Percentiles rank a stretch among this genome's conserved stretches.
These are phyloP conservation scores for Naganishia kalamii DNA, from an alignment of 768 basidiomycete species.

Conservation along the genomic window DNA sequence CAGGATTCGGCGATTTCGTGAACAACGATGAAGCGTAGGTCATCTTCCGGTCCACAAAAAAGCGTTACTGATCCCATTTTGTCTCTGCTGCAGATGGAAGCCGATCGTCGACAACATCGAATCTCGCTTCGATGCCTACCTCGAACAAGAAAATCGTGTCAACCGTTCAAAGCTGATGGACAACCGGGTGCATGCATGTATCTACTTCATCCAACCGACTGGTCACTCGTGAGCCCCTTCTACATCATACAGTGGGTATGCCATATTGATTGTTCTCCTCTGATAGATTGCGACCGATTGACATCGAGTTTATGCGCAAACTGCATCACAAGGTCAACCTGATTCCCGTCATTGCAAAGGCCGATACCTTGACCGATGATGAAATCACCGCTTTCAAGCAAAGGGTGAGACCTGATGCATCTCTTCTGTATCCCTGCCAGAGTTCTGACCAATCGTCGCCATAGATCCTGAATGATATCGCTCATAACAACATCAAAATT, in stretches of 20 bases:
- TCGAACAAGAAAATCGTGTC: conserved; percentile 98
- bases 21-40: conserved; percentile 88
- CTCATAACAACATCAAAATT: conserved; percentile 90
- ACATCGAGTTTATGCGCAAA: conserved; percentile 99
- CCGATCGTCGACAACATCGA: conserved; percentile 92
- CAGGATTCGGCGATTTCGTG: conserved; percentile 99
- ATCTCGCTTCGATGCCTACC: conserved; percentile 50
- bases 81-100: conserved; percentile 55
- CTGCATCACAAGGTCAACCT: conserved; percentile 96
- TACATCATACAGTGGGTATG: not conserved
- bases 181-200: conserved; percentile 87
- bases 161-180: conserved; percentile 89
- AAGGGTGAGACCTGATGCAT: conserved; percentile 55
- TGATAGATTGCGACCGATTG: conserved; percentile 81
- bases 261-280: not conserved
- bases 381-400: conserved; percentile 89
- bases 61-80: not conserved
- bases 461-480: conserved; percentile 86
- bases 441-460: not conserved
- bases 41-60: not conserved
- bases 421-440: no score
- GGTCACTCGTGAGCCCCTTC: conserved; percentile 78
- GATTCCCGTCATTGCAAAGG: conserved; percentile 95
- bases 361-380: conserved; percentile 91
- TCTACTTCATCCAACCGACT: conserved; percentile 93